These are phyloP conservation scores for Mycena rosella DNA, from an alignment of 768 basidiomycete species.

Conservation along the genomic window DNA sequence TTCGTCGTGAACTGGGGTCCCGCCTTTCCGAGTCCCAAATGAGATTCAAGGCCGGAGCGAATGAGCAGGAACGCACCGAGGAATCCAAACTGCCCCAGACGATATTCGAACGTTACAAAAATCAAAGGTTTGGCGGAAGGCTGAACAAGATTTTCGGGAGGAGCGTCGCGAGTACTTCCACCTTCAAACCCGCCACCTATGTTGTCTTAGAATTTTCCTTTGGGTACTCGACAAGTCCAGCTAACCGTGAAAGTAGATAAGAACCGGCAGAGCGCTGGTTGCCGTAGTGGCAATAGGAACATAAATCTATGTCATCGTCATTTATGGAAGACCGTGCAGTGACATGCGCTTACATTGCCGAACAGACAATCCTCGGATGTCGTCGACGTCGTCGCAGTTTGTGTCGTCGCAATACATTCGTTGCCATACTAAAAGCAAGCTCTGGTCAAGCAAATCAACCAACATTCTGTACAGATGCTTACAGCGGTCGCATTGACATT, in stretches of 20 bases:
- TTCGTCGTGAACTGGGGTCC: constrained; percentile 44
- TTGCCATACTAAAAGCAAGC: no score
- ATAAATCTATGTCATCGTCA: constrained; percentile 27
- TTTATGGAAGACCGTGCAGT: neutral
- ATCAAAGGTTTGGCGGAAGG: constrained; percentile 50
- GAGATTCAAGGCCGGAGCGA: neutral
- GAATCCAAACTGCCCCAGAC: constrained; percentile 57
- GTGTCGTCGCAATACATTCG: no score
- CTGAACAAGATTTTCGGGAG: constrained; percentile 49
- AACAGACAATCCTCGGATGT: constrained; percentile 60
- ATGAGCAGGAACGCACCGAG: constrained; percentile 41
- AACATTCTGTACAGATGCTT: no score
- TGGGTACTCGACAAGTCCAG: neutral
- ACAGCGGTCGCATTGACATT: no score
- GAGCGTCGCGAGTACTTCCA: constrained; percentile 48
- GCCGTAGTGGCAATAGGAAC: constrained; percentile 31
- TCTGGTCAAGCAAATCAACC: no score
- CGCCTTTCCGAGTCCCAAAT: constrained; percentile 40
- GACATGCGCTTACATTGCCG: constrained; percentile 49
- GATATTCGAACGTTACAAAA: constrained; percentile 58
- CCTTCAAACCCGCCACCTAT: constrained; percentile 58
- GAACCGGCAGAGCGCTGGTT: constrained; percentile 41
- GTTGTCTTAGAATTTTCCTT: neutral
- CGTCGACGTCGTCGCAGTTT: no score
- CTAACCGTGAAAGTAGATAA: constrained; percentile 59